phyloP scores from a whole-genome alignment of 352 stramenopile species.

The Chrysophaeum taylorii region DNA sequence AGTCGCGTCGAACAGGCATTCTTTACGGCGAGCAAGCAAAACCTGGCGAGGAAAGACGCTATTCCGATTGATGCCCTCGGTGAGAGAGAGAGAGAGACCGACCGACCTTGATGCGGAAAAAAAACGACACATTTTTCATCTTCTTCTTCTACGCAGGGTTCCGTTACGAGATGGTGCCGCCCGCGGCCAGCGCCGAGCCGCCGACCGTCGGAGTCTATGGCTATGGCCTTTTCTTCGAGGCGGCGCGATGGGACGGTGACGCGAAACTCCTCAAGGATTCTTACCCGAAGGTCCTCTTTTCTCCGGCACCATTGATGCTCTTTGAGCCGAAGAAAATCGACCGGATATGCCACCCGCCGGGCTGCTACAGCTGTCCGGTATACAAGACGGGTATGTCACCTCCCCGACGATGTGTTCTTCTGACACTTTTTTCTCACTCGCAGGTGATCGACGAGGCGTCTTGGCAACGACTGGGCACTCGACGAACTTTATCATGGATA shows the following conservation, averaged over 20 bases:
- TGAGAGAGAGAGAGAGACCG: too few relatives aligned
- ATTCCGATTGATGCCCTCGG: slow-evolving; percentile 70
- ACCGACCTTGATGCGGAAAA: too few relatives aligned
- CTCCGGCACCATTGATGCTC: slow-evolving; percentile 63
- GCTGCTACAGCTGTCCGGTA: slow-evolving; percentile 75
- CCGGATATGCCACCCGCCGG: slow-evolving; percentile 21
- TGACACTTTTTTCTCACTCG: too few relatives aligned
- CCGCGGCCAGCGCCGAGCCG: slow-evolving; percentile 45
- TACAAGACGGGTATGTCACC: slow-evolving; percentile 85
- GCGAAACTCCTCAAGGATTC: slow-evolving; percentile 59
- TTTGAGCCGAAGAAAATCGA: neutral
- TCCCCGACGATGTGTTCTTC: too few relatives aligned
- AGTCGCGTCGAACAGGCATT: too few relatives aligned
- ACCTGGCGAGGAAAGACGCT: slow-evolving; percentile 82
- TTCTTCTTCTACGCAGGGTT: too few relatives aligned
- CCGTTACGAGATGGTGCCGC: slow-evolving; percentile 38
- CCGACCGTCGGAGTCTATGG: slow-evolving; percentile 77
- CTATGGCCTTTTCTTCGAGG: slow-evolving; percentile 65
- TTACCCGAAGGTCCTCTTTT: slow-evolving; percentile 77
- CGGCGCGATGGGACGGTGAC: slow-evolving; percentile 68
- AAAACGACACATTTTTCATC: too few relatives aligned
- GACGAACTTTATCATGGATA: slow-evolving; percentile 89
- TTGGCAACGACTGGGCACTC: slow-evolving; percentile 81
- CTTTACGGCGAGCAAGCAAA: slow-evolving; percentile 85
- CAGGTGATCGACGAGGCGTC: too few relatives aligned